Base-by-base conservation (phyloP, 2,329 filamentous ascomycete genomes). In the Botrytis galanthina region DNA sequence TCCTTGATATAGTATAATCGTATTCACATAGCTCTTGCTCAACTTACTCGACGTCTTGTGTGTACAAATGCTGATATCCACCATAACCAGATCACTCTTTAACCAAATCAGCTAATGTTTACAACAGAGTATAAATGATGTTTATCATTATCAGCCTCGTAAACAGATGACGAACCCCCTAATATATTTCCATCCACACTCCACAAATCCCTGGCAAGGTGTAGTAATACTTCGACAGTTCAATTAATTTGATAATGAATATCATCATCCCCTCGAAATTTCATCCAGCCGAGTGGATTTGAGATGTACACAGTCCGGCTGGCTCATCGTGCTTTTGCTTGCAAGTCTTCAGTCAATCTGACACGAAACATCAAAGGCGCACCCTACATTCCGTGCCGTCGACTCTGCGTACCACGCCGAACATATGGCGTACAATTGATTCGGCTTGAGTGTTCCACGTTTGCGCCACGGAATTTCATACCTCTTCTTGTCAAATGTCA, bases 191-290 rank as follows among this genome's bases (percentile, higher is more conserved):
- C 61, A 42, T 29, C 39, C n/a, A 63, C 37, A 42, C 44, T 44
- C 37, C 37, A 63, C 26, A n/a, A 62, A 10, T n/a, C 37, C 61
- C 61, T 63, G 61, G 37, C 37, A 63, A 63, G 37, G 26, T 63
- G 16, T 29, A 9, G 26, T 18, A 29, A 42, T 29, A 29, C 18
- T 63, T 37, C 14, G 14, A 63, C 37, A 44, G 4, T 18, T 20
- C 37, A n/a, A 63, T 63, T 62, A n/a, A 63, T 44, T 37, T 61
- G 59, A 62, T 42, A 42, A 63, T 42, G 61, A 29, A 62, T 39
- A 62, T 62, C 59, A 39, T n/a, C 60, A 57, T 39, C 35, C 18
- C 35, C 12, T 62, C n/a, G 39, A 63, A 63, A 18, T 57, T 57
- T 57, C n/a, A 18, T 57, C 2, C 5, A 3, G n/a, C 51, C 7